Percentiles rank a stretch among this genome's conserved stretches.
These are phyloP conservation scores for Colletotrichum echinochloae DNA, from an alignment of 2,329 filamentous ascomycete species.

Conservation along the genomic window DNA sequence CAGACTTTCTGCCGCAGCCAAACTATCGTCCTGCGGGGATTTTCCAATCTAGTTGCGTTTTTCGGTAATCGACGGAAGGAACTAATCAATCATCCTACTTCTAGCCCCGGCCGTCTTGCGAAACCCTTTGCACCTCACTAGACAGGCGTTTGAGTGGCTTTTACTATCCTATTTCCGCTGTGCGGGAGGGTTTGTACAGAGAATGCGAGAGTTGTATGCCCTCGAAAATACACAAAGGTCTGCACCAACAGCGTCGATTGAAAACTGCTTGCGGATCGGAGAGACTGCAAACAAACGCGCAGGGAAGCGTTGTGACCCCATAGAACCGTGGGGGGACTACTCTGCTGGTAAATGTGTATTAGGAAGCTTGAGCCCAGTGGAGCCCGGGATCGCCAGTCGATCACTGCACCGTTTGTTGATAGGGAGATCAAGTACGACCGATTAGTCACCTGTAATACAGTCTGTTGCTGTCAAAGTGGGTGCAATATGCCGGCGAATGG, in stretches of 20 bases:
- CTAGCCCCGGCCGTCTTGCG: not conserved
- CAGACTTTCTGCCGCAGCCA: too few species aligned
- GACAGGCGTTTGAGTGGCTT: not conserved
- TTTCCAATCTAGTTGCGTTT: not conserved
- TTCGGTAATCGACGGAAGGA: not conserved
- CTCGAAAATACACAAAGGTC: too few species aligned
- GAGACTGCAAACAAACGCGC: not conserved
- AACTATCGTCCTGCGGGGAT: not conserved
- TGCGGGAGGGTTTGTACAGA: not conserved
- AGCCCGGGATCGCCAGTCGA: not conserved
- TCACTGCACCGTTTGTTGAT: not conserved
- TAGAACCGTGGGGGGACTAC: not conserved
- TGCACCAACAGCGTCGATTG: too few species aligned
- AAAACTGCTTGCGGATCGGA: not conserved
- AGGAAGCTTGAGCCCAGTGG: conserved; percentile 29
- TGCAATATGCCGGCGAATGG: too few species aligned
- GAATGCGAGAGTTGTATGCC: not conserved
- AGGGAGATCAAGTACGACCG: too few species aligned
- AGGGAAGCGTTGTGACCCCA: not conserved
- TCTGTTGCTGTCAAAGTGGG: too few species aligned
- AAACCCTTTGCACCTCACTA: not conserved
- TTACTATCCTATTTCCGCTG: not conserved
- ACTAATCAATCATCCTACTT: not conserved
- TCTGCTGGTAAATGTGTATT: not conserved
- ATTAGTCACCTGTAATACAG: too few species aligned